These are phyloP conservation scores for Ligustrum vulgare DNA, from an alignment of 257 asterid species.

Conservation along the genomic window DNA sequence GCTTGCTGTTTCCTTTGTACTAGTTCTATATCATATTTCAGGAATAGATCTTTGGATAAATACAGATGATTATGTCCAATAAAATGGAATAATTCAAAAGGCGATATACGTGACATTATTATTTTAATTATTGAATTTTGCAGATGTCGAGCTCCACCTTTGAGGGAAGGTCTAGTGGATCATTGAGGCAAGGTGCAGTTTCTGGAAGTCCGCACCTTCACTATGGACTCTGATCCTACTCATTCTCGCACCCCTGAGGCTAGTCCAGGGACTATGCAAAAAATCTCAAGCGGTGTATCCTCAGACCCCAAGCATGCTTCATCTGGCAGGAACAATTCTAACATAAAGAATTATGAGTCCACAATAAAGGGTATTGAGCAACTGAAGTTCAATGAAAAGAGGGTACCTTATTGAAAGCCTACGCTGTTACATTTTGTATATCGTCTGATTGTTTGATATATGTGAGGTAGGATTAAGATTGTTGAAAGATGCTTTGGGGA, in stretches of 20 bases:
- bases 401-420: conserved; percentile 35
- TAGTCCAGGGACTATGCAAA: conserved; percentile 63
- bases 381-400: conserved; percentile 61
- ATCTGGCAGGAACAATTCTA: conserved; percentile 53
- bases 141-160: conserved; percentile 75
- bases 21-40: neutral
- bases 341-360: conserved; percentile 61
- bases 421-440: conserved; percentile 30
- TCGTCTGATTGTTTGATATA: conserved; percentile 34
- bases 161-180: conserved; percentile 81
- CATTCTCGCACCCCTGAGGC: conserved; percentile 72
- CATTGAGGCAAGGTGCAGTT: conserved; percentile 62
- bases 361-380: conserved; percentile 68
- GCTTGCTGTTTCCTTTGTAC: neutral
- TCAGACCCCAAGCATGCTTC: conserved; percentile 61
- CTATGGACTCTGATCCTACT: conserved; percentile 65
- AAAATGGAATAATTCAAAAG: neutral
- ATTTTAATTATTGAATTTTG: conserved; percentile 23
- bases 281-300: conserved; percentile 57
- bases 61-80: neutral
- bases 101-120: conserved; percentile 4
- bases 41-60: neutral
- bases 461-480: conserved; percentile 18
- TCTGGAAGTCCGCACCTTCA: conserved; percentile 63
- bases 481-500: conserved; percentile 21